These are phyloP conservation scores for Dioscorea alata DNA, from an alignment of 106 monocot species.

Conservation along the genomic window DNA sequence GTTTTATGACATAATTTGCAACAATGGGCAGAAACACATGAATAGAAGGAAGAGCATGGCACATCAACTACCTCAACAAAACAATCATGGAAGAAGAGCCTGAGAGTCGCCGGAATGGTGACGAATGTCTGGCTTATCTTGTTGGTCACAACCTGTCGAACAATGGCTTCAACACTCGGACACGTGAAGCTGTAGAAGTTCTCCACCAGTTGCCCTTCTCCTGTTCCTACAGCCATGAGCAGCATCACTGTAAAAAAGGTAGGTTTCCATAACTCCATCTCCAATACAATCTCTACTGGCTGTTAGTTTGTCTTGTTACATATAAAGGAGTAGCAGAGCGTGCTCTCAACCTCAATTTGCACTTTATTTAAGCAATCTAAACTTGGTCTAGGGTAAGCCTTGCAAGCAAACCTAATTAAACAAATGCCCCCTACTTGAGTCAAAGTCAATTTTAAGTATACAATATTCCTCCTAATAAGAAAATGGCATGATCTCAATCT, in stretches of 20 bases:
- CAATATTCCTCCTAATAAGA: no score
- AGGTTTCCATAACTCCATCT: conserved; percentile 1
- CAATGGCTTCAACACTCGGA: conserved; percentile 40
- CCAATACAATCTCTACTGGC: not conserved
- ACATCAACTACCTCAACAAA: conserved; percentile 44
- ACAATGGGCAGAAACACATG: no score
- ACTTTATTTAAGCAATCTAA: no score
- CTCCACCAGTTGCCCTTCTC: conserved; percentile 10
- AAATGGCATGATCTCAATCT: no score
- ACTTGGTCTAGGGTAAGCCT: no score
- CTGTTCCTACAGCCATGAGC: not conserved
- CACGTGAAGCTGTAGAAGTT: conserved; percentile 23
- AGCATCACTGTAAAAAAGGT: not conserved
- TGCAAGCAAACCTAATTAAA: no score
- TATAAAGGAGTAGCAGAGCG: no score
- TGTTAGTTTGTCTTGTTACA: no score
- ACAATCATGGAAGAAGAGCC: conserved; percentile 97
- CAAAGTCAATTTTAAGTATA: no score
- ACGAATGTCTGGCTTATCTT: conserved; percentile 39
- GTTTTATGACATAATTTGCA: no score
- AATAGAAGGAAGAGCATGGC: not conserved
- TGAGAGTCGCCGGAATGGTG: conserved; percentile 41
- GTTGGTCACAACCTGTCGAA: conserved; percentile 30
- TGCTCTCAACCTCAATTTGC: no score
- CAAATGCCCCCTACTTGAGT: no score